Evolutionary conservation across 2,329 filamentous ascomycete genomes (phyloP), one percentile per base, ranked within the genome.

Genomic region (Harringtonia aguacate): DNA sequence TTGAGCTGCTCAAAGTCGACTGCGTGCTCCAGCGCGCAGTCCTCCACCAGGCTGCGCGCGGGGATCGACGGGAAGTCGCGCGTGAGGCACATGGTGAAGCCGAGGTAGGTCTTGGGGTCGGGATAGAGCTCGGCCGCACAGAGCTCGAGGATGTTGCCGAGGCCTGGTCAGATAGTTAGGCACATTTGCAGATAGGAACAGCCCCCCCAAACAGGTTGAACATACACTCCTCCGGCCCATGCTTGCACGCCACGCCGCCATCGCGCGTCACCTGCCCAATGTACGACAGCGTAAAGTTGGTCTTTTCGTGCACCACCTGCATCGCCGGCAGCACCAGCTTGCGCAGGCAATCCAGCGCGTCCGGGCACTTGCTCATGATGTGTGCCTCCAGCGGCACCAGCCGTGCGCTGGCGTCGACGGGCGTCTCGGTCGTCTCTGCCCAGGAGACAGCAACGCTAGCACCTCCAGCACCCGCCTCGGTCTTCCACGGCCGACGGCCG

Each of bases 341-440:
- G 49, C 79, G 77, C 18, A 98, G 69, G 56, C 90, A 95, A 58
- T 86, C 83, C 69, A 73, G 75, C 3, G 92, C 88, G 63, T 98
- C 92, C 0, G 90, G 89, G 57, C 92, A 98, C 71, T 97, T 95
- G 66, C 81, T 86, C 82, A 97, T 98, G 55, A 97, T 92, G 61
- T 97, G 90, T 45, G 87, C 86, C 61, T 98, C 92, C 3, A 98
- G 65, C 4, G 87, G 84, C 5, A 97, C 83, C 46, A 70, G 63
- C 36, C 48, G 50, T 41, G 50, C 40, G 22, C 37, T 33, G 44
- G 22, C 7, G 41, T 29, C 5, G 43, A 31, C 6, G 45, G 46
- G 42, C 18, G 28, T 24, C 52, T 47, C 15, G 45, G 44, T 30
- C 37, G 39, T 17, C 44, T 36, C 18, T 36, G 22, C 7, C 10